Evolutionary conservation across 192 early-diverging fungal genomes (phyloP), one percentile per base, ranked within the genome.

Genomic region (Coemansia sp.): DNA sequence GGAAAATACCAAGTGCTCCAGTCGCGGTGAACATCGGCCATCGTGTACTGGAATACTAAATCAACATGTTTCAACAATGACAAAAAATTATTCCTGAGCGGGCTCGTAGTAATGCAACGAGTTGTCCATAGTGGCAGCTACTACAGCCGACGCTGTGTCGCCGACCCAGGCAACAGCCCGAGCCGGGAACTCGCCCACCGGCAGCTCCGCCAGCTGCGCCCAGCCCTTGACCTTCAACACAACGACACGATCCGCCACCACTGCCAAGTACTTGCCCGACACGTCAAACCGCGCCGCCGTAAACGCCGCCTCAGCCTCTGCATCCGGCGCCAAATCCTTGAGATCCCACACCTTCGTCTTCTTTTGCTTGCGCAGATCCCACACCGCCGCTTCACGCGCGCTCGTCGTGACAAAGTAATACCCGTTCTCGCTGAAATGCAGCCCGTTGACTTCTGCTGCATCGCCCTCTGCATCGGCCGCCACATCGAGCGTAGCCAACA

Each of bases 391-490:
- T 18, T 87, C 61, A n/a, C 84, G 76, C 38, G 85, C 85, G 56
- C 86, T 84, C 0, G 86, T 83, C 23, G 94, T 89, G 11, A 90
- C 94, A 65, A 98, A 84, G 65, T 91, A 83, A 73, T 97, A 98
- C 37, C 96, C 96, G 73, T 97, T 97, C 60, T 97, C 95, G 50
- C 89, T 89, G 67, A 98, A 97, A 12, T 89, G 74, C 67, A 98
- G 71, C 18, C 88, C 84, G 46, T 81, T 86, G 63, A 93, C 81
- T 9, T 5, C 46, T 4, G 60, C 18, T 4, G 48, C 70, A 23
- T 15, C 38, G 21, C 70, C 71, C 15, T 69, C 60, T 1, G 42
- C 36, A 34, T 40, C 64, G n/a, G 59, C 51, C 0, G 7, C 31
- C n/a, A 56, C 58, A 40, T 73, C 73, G 12, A 71, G 71, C 37